Base-by-base conservation (phyloP, 306 rosid species). In the Vachellia pachyceras region DNA sequence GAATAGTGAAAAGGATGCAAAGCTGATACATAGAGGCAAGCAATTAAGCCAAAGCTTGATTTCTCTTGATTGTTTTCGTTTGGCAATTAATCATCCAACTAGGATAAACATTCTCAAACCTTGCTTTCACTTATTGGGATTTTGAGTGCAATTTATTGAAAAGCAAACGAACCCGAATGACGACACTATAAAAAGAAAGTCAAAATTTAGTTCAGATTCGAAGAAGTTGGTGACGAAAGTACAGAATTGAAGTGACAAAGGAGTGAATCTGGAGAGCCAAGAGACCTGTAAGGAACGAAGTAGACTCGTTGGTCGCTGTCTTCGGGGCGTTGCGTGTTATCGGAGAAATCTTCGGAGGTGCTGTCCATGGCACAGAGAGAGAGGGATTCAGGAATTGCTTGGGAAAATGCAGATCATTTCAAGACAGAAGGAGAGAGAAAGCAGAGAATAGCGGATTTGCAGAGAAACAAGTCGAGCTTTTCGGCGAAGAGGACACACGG, bases 271-370 rank as follows among this genome's bases (percentile, higher is more conserved):
- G 61, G 64, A 70, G 39, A 76, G 57, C 7, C 35, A 60, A 29
- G 46, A 77, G 60, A 95, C 99, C 99, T 93, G 83, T 89, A 90
- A 50, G 99, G 99, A 65, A 95, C 96, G 84, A 91, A 92, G 92
- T 93, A 95, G 88, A 93, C 89, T 86, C 92, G 90, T 72, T 91
- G 96, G 83, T 89, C 89, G 76, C 82, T 84, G 69, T 85, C 85
- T 6, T 87, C 83, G 70, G 84, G 86, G 25, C 20, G 81, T 77
- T 76, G 88, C 77, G 87, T 78, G 82, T 87, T 87, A 82, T 88
- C 85, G 78, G 97, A 84, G 84, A 79, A 84, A 86, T 85, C 90
- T 86, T 95, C 95, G 66, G 95, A 80, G 63, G 79, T 69, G 74
- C 44, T 75, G 66, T 76, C 93, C 95, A 91, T 91, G n/a, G n/a